Percentiles rank a stretch among this genome's conserved stretches.
These are phyloP conservation scores for Cryptococcus sp. DNA, from an alignment of 1,284 basidiomycete genomes.

Conservation along the genomic window DNA sequence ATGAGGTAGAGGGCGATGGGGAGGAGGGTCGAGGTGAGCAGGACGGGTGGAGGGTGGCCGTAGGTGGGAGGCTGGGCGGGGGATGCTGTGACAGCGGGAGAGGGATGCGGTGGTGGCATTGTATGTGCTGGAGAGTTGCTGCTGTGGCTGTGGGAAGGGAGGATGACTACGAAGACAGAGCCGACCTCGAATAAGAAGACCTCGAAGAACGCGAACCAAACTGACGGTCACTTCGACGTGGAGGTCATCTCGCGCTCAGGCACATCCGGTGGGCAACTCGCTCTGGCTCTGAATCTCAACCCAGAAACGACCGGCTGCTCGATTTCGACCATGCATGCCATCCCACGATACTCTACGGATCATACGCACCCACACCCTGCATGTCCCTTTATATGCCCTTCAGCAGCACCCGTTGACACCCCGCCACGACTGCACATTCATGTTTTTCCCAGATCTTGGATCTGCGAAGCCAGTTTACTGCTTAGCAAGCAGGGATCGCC, in stretches of 20 bases:
- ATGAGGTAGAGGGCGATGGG: slow-evolving; percentile 41
- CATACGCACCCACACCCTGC: no score
- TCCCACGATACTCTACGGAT: no score
- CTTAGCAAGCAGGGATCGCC: slow-evolving; percentile 56
- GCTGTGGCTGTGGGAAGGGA: not conserved
- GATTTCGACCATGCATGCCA: no score
- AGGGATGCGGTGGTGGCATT: not conserved
- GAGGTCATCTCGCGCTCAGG: slow-evolving; percentile 4
- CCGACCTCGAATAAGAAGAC: not conserved
- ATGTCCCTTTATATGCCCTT: not conserved
- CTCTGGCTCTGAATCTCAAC: no score
- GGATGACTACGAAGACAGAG: no score
- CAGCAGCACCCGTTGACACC: not conserved
- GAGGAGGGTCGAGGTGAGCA: slow-evolving; percentile 35
- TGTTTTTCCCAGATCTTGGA: no score
- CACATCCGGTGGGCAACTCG: slow-evolving; percentile 5
- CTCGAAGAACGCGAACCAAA: not conserved
- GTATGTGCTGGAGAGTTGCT: not conserved
- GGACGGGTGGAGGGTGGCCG: slow-evolving; percentile 31
- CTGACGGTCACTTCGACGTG: slow-evolving; percentile 16
- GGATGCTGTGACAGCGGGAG: not conserved
- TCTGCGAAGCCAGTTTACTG: slow-evolving; percentile 22
- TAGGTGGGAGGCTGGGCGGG: slow-evolving; percentile 2
- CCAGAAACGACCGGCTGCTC: no score
- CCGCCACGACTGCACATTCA: not conserved